These are phyloP conservation scores for Mucor piriformis DNA, from an alignment of 371 early-diverging fungal species.

Conservation along the genomic window DNA sequence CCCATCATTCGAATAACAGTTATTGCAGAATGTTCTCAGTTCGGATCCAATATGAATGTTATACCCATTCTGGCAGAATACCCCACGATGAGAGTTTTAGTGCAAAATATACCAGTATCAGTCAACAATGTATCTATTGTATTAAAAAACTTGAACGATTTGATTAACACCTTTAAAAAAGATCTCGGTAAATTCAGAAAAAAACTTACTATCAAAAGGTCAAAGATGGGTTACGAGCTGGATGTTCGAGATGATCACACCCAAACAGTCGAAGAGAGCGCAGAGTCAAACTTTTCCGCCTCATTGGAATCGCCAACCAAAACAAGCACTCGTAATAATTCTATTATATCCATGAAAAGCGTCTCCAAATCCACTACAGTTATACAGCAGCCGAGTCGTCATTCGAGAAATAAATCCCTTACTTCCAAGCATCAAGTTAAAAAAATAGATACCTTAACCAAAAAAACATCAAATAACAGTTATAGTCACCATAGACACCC, in stretches of 20 bases:
- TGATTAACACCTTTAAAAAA: constrained; percentile 61
- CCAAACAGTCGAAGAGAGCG: constrained; percentile 23
- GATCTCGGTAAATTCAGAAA: constrained; percentile 62
- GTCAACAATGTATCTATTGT: constrained; percentile 49
- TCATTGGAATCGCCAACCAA: background rate
- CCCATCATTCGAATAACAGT: constrained; percentile 73
- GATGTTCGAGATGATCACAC: constrained; percentile 57
- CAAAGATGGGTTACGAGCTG: constrained; percentile 50
- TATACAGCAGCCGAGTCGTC: background rate
- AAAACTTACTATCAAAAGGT: constrained; percentile 38
- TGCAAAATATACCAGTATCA: constrained; percentile 66
- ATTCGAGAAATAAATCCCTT: constrained; percentile 5
- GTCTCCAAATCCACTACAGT: background rate
- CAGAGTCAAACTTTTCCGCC: background rate
- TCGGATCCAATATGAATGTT: constrained; percentile 64
- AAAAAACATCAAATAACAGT: background rate
- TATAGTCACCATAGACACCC: constrained; percentile 13
- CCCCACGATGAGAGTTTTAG: constrained; percentile 67
- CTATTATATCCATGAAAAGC: constrained; percentile 1
- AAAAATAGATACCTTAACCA: background rate
- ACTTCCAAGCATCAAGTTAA: background rate
- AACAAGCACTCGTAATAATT: background rate
- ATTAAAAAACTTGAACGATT: constrained; percentile 53
- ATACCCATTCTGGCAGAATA: constrained; percentile 60
- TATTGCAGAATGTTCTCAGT: constrained; percentile 74